These are phyloP conservation scores for Lactarius quietus DNA, from an alignment of 768 basidiomycete species.

Conservation along the genomic window DNA sequence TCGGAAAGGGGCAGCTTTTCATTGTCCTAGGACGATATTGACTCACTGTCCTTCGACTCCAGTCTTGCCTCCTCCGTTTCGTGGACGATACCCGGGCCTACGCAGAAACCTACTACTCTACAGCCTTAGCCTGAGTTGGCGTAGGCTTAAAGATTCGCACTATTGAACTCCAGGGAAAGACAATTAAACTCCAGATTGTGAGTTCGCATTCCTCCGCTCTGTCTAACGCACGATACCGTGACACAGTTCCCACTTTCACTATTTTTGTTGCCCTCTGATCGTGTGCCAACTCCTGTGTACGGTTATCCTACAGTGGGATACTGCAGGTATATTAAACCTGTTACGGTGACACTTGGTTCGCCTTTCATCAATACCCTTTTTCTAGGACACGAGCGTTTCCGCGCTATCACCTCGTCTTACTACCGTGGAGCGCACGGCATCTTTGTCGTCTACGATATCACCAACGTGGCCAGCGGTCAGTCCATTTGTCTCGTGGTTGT, in stretches of 20 bases:
- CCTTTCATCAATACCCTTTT: not conserved
- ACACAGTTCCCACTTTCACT: too few relatives aligned
- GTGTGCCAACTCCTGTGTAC: slow-evolving; percentile 26
- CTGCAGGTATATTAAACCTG: slow-evolving; percentile 60
- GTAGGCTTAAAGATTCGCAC: slow-evolving; percentile 99
- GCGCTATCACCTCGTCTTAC: slow-evolving; percentile 99
- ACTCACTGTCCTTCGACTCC: slow-evolving; percentile 27
- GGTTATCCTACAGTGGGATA: slow-evolving; percentile 42
- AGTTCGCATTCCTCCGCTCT: slow-evolving; percentile 35
- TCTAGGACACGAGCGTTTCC: slow-evolving; percentile 93
- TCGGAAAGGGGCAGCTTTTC: slow-evolving; percentile 67
- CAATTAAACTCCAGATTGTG: slow-evolving; percentile 97
- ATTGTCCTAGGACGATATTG: slow-evolving; percentile 23
- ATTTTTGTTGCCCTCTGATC: not conserved
- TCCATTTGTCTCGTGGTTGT: slow-evolving; percentile 2
- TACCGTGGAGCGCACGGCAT: slow-evolving; percentile 99
- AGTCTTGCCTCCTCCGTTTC: slow-evolving; percentile 92
- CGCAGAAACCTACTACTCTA: slow-evolving; percentile 97
- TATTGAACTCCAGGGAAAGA: slow-evolving; percentile 97
- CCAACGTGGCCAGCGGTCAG: slow-evolving; percentile 86
- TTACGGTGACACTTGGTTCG: not conserved
- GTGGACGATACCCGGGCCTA: slow-evolving; percentile 98
- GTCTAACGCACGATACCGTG: too few relatives aligned
- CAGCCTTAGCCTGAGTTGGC: too few relatives aligned
- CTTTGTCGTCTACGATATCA: slow-evolving; percentile 98